phyloP scores from a whole-genome alignment of 306 rosid species.

The Boehmeria nivea region DNA sequence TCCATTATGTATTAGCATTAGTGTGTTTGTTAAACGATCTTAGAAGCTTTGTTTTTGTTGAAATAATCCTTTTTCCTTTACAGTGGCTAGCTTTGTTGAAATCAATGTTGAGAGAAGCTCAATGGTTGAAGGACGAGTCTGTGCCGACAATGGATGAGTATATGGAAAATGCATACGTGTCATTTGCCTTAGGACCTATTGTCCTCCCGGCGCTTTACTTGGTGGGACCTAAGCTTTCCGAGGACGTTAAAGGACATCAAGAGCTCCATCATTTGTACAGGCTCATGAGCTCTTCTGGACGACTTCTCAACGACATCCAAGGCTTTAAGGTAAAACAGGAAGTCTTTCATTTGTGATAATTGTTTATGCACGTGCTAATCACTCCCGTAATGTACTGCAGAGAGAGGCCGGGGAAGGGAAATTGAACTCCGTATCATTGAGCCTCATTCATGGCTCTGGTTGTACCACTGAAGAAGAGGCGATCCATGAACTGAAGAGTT shows the following conservation, averaged over 20 bases:
- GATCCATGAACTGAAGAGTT: constrained; percentile 31
- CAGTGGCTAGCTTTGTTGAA: constrained; percentile 72
- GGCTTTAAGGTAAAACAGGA: constrained; percentile 54
- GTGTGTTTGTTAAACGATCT: no score
- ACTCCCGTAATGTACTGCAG: constrained; percentile 33
- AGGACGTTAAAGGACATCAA: constrained; percentile 24
- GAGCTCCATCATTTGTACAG: constrained; percentile 44
- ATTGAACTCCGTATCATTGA: constrained; percentile 49
- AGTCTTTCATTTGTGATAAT: background rate
- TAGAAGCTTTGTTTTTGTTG: no score
- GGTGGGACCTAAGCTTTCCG: constrained; percentile 67
- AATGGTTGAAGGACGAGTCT: constrained; percentile 46
- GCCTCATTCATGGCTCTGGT: constrained; percentile 31
- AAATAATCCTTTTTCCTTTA: constrained; percentile 18
- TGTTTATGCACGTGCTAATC: background rate
- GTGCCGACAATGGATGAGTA: constrained; percentile 65
- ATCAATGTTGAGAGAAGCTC: constrained; percentile 68
- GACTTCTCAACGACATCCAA: constrained; percentile 67
- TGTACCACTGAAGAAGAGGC: constrained; percentile 35
- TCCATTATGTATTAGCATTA: no score
- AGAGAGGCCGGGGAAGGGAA: constrained; percentile 80
- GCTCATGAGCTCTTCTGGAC: constrained; percentile 59
- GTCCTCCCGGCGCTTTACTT: constrained; percentile 77
- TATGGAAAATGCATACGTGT: constrained; percentile 52
- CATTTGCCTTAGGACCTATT: constrained; percentile 72